These are phyloP conservation scores for Globisporangium parvum DNA, from an alignment of 352 stramenopile species.

Conservation along the genomic window DNA sequence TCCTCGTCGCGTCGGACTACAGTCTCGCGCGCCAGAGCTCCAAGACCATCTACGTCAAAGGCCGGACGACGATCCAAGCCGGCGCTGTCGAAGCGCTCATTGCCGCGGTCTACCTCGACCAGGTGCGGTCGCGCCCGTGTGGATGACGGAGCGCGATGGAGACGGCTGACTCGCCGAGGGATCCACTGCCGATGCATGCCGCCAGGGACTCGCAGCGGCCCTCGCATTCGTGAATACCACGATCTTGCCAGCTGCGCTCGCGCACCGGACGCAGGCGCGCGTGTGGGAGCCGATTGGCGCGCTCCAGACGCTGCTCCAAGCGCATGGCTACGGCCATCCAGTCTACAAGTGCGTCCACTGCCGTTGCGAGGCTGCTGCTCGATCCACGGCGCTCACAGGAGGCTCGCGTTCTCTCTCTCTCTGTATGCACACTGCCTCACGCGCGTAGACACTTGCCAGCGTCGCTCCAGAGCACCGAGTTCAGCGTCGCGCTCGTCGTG, in stretches of 20 bases:
- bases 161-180: not conserved
- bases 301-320: conserved; percentile 65
- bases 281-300: conserved; percentile 56
- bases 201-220: conserved; percentile 46
- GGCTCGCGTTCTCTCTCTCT: too few relatives aligned
- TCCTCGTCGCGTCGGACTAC: conserved; percentile 54
- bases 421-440: not conserved
- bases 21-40: conserved; percentile 19
- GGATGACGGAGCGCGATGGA: not conserved
- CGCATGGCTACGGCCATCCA: conserved; percentile 53
- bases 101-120: conserved; percentile 69
- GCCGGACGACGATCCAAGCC: conserved; percentile 61
- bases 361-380: too few relatives aligned
- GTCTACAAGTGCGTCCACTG: conserved; percentile 47
- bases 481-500: conserved; percentile 58
- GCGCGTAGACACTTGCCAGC: conserved; percentile 42
- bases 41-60: conserved; percentile 33
- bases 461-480: conserved; percentile 32
- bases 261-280: conserved; percentile 43
- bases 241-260: conserved; percentile 50
- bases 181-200: not conserved
- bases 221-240: conserved; percentile 58
- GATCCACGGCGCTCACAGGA: not conserved
- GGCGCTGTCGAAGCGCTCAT: conserved; percentile 75
- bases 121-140: conserved; percentile 21